Evolutionary conservation across 1,139 yeast genomes (phyloP).

Genomic region (Lodderomyces parapsilosis): DNA sequence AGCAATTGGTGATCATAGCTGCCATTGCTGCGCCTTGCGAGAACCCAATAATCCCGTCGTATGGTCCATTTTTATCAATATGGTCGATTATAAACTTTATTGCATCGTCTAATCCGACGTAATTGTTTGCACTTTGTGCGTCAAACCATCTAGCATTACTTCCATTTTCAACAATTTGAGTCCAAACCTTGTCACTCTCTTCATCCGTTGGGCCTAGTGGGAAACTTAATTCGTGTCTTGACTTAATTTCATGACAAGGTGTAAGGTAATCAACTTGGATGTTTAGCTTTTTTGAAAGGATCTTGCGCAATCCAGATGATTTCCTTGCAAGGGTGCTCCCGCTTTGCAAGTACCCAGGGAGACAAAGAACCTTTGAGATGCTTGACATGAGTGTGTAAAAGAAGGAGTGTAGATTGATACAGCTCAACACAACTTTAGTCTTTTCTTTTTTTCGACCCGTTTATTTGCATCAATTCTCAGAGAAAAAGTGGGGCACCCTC

Average conservation of each 20-base stretch:
- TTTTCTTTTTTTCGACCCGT: background rate
- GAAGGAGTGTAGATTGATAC: background rate
- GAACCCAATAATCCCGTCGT: constrained; percentile 84
- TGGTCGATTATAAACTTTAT: constrained; percentile 47
- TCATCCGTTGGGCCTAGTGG: constrained; percentile 24
- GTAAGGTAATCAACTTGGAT: constrained; percentile 39
- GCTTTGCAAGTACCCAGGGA: constrained; percentile 58
- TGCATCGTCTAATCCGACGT: constrained; percentile 32
- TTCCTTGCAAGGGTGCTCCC: constrained; percentile 76
- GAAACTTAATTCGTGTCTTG: constrained; percentile 30
- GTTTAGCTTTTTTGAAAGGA: constrained; percentile 58
- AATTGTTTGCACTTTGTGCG: constrained; percentile 27
- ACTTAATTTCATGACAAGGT: constrained; percentile 30
- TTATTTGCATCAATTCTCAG: background rate
- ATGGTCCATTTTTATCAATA: constrained; percentile 76
- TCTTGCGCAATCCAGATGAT: constrained; percentile 74
- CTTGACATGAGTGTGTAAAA: background rate
- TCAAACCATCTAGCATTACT: constrained; percentile 54
- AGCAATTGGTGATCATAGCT: constrained; percentile 49
- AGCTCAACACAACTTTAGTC: background rate
- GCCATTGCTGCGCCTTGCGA: constrained; percentile 93
- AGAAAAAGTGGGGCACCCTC: background rate
- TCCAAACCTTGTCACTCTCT: constrained; percentile 27
- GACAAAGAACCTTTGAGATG: constrained; percentile 24
- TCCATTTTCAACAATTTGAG: constrained; percentile 38